Evolutionary conservation across 75 land plant genomes (phyloP).

Genomic region (Pseudotsuga menziesii): DNA sequence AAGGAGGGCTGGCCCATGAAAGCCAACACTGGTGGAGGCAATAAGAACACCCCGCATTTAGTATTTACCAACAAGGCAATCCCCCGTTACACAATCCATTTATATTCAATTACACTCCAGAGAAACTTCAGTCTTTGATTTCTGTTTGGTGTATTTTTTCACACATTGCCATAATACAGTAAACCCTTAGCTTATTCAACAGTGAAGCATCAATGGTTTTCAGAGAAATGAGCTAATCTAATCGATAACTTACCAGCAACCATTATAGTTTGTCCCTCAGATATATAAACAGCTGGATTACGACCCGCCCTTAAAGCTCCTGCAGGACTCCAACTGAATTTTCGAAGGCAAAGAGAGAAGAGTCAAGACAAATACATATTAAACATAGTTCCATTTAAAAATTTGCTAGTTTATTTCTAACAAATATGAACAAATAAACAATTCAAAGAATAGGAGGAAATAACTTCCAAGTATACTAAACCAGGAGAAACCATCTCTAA

Average conservation of each 20-base stretch:
- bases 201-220: background rate
- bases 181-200: background rate
- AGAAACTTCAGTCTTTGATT: no score
- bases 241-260: constrained; percentile 62
- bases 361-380: background rate
- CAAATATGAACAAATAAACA: background rate
- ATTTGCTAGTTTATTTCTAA: background rate
- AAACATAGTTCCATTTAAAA: background rate
- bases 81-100: no score
- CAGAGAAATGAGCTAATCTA: background rate
- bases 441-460: background rate
- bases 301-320: constrained; percentile 90
- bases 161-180: background rate
- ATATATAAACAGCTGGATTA: constrained; percentile 72
- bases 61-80: no score
- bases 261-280: constrained; percentile 44
- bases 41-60: no score
- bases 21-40: no score
- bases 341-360: background rate
- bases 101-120: no score
- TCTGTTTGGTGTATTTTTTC: no score
- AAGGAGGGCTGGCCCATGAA: no score
- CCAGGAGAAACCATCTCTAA: no score
- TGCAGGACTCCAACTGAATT: constrained; percentile 90
- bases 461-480: background rate